These are phyloP conservation scores for Amaranthus palmeri DNA, from an alignment of 148 eudicot species.

Conservation along the genomic window DNA sequence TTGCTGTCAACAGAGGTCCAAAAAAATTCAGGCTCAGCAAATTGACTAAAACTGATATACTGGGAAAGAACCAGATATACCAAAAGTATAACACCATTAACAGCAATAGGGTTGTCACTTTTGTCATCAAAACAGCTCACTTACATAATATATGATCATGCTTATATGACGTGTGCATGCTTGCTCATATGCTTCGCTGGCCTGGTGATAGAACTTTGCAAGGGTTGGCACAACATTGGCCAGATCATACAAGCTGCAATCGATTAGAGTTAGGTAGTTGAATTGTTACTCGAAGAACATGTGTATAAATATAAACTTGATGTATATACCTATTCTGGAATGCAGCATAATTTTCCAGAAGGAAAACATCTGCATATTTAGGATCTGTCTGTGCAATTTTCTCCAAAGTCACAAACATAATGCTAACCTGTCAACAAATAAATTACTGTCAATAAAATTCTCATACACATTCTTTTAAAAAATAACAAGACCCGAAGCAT, in stretches of 20 bases:
- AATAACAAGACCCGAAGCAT: background rate
- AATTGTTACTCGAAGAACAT: background rate
- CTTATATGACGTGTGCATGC: slow-evolving; percentile 89
- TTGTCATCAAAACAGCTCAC: slow-evolving; percentile 21
- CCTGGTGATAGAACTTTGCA: slow-evolving; percentile 95
- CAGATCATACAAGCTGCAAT: slow-evolving; percentile 84
- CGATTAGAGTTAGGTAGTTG: slow-evolving; percentile 16
- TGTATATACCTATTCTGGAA: slow-evolving; percentile 79
- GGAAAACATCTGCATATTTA: slow-evolving; percentile 78
- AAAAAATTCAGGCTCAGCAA: background rate
- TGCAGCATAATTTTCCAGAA: slow-evolving; percentile 93
- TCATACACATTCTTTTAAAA: background rate
- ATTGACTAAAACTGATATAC: background rate
- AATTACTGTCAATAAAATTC: background rate
- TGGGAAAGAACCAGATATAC: slow-evolving; percentile 1
- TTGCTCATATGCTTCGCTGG: slow-evolving; percentile 93
- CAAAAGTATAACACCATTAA: background rate
- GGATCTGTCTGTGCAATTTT: slow-evolving; percentile 76
- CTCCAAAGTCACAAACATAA: slow-evolving; percentile 93
- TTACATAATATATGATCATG: slow-evolving; percentile 79
- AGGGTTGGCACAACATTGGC: slow-evolving; percentile 90
- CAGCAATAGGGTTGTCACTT: background rate
- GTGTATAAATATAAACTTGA: slow-evolving; percentile 6
- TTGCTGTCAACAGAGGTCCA: slow-evolving; percentile 48
- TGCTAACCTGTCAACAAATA: slow-evolving; percentile 55